Base-by-base conservation (phyloP, 257 asterid genomes). In the Lycium barbarum region DNA sequence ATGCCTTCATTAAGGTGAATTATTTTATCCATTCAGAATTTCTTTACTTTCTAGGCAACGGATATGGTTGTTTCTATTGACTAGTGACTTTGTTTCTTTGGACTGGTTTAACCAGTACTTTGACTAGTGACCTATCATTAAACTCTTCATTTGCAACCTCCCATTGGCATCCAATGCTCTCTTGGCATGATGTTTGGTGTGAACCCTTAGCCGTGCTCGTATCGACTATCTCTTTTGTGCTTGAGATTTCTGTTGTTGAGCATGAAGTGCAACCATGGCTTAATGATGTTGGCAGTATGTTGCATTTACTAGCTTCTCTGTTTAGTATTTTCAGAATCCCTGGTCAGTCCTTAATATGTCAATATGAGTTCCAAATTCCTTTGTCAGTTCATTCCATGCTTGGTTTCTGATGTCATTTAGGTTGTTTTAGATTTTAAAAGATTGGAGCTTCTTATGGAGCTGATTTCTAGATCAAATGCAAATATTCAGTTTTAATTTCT, bases 1-100 rank as follows among this genome's bases (percentile, higher is more conserved):
- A 89, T 81, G 97, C 93, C 66, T 94, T 86, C 88, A 90, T 91
- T 87, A 89, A 94, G 98, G 98, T 94, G 36, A 85, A 83, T 33
- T 17, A 26, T 5, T 49, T n/a, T 18, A 13, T 38, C 53, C 65
- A 13, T 53, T 53, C 47, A 53, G 26, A 22, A 14, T 51, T 53
- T 53, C 47, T 51, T 53, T 76, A 22, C 81, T 49, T 49, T 74
- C 20, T 11, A 74, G 14, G 63, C 2, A 8, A 76, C 20, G 38
- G 15, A 6, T 47, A 74, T 73, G 61, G n/a, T 47, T 74, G 81
- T 47, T 74, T 49, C 20, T 49, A 20, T 49, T 74, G 49, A 49
- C 45, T 6, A 53, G 47, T 14, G 47, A 26, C 82, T 13, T 26
- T 74, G 20, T 13, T 76, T 74, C 14, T 49, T 49, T 74, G 59